phyloP scores from a whole-genome alignment of 2,329 filamentous ascomycete genomes.

The Monilinia laxa region DNA sequence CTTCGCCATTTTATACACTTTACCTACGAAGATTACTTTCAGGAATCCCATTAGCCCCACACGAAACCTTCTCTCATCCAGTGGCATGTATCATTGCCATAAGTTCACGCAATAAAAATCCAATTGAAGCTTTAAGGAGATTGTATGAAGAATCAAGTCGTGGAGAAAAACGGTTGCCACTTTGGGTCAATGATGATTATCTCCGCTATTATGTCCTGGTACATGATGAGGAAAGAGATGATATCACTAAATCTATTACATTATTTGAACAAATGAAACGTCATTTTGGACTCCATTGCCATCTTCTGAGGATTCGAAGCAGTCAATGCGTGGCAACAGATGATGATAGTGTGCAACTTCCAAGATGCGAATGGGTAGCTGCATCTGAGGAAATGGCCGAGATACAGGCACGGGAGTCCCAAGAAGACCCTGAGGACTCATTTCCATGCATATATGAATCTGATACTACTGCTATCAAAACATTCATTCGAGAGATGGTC shows the following conservation, averaged over 20 bases:
- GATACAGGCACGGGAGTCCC: constrained; percentile 65
- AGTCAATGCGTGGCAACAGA: constrained; percentile 84
- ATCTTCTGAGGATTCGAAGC: constrained; percentile 81
- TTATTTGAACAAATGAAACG: constrained; percentile 99
- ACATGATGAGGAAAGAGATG: constrained; percentile 93
- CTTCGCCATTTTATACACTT: constrained; percentile 79
- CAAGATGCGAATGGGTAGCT: constrained; percentile 84
- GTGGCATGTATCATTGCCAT: constrained; percentile 94
- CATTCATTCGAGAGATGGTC: constrained; percentile 91
- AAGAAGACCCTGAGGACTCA: constrained; percentile 69
- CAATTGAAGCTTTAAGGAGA: constrained; percentile 81
- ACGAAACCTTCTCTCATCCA: constrained; percentile 93
- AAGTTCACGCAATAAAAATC: constrained; percentile 78
- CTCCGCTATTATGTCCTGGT: constrained; percentile 94
- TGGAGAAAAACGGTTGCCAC: constrained; percentile 70
- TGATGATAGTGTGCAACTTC: constrained; percentile 82
- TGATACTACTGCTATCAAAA: constrained; percentile 81
- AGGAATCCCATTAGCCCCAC: constrained; percentile 71
- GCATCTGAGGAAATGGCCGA: constrained; percentile 80
- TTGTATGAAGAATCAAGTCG: constrained; percentile 83
- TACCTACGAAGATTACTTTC: constrained; percentile 84
- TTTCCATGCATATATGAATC: constrained; percentile 86
- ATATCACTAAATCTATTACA: constrained; percentile 84
- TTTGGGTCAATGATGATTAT: constrained; percentile 89
- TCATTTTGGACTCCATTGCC: constrained; percentile 94